These are phyloP conservation scores for Colletotrichum australisinense DNA, from an alignment of 2,329 filamentous ascomycete genomes.

Conservation along the genomic window DNA sequence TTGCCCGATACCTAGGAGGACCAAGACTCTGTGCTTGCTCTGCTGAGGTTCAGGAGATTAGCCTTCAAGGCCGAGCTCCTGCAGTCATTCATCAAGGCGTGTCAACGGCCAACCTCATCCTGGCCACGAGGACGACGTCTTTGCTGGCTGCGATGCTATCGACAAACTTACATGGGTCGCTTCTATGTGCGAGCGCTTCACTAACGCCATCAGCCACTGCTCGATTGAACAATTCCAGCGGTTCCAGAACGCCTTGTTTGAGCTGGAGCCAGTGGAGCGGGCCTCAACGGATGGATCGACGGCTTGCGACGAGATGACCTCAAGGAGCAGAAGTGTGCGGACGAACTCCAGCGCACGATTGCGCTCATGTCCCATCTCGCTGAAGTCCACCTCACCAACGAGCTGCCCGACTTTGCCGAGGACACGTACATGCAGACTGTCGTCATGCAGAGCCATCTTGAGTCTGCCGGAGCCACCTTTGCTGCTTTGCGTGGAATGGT, in stretches of 20 bases:
- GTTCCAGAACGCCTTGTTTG: conserved; percentile 84
- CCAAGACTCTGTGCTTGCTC: conserved; percentile 85
- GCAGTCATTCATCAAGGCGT: conserved; percentile 78
- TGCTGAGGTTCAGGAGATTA: conserved; percentile 88
- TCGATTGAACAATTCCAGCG: conserved; percentile 81
- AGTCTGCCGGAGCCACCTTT: conserved; percentile 78
- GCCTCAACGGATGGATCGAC: conserved; percentile 92
- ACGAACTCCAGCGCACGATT: conserved; percentile 85
- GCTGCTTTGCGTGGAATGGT: conserved; percentile 73
- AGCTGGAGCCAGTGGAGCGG: conserved; percentile 91
- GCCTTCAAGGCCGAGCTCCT: conserved; percentile 88
- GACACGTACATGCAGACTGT: conserved; percentile 81
- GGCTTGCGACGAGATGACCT: conserved; percentile 85
- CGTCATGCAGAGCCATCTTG: conserved; percentile 84
- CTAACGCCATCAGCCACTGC: conserved; percentile 82
- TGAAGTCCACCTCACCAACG: conserved; percentile 80
- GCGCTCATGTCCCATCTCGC: conserved; percentile 88
- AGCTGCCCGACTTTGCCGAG: conserved; percentile 79
- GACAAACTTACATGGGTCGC: conserved; percentile 89
- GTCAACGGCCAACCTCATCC: conserved; percentile 73
- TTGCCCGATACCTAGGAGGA: conserved; percentile 86
- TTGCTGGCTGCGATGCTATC: conserved; percentile 82
- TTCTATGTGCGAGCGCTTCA: conserved; percentile 85
- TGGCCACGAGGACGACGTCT: conserved; percentile 80
- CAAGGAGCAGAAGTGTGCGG: conserved; percentile 84